Base-by-base conservation (phyloP, 2,329 filamentous ascomycete genomes). In the Stemphylium lycopersici region DNA sequence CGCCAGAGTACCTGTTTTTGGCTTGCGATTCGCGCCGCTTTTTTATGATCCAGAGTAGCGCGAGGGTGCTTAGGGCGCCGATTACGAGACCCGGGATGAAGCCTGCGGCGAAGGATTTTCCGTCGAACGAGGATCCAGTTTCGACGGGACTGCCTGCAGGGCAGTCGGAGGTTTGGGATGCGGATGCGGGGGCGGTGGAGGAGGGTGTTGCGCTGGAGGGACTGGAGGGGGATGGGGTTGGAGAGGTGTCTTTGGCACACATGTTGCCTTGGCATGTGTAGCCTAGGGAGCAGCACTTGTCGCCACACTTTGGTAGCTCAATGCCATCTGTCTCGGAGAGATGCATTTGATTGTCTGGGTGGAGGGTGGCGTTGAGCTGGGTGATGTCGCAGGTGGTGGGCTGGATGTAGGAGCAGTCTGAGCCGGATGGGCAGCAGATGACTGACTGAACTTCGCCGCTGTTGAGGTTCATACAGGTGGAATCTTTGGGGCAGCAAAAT, bases 251-350 rank as follows among this genome's bases (percentile, higher is more conserved):
- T 13, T 75, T 58, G 10, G 78, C 69, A 64, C 89, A 91, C 44
- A 73, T 71, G 37, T 76, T 76, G 47, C 69, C 70, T 32, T 81
- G 73, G 75, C 90, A 93, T 1, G 78, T 76, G 75, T 88, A 92
- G 2, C 90, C 90, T 72, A 87, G 87, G 0, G 90, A 89, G 69
- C 90, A 93, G 74, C 89, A 93, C 48, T 63, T 73, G 15, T 65
- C 70, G 12, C 83, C 87, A 63, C 90, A 92, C 16, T 75, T 79
- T 2, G 77, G 74, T 12, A 92, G 77, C 10, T 78, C 75, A 8
- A 82, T 51, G 16, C 63, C 79, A 15, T 79, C 78, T 26, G 89
- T 83, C 7, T 85, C 81, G 8, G 84, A 85, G 0, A 89, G 89
- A 75, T 91, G 90, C 65, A 91, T 78, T 24, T 83, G 79, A 29